Percentiles rank a stretch among this genome's conserved stretches.
Evolutionary conservation across 1,284 basidiomycete species (phyloP).

Genomic region (Neolentinus lepideus): DNA sequence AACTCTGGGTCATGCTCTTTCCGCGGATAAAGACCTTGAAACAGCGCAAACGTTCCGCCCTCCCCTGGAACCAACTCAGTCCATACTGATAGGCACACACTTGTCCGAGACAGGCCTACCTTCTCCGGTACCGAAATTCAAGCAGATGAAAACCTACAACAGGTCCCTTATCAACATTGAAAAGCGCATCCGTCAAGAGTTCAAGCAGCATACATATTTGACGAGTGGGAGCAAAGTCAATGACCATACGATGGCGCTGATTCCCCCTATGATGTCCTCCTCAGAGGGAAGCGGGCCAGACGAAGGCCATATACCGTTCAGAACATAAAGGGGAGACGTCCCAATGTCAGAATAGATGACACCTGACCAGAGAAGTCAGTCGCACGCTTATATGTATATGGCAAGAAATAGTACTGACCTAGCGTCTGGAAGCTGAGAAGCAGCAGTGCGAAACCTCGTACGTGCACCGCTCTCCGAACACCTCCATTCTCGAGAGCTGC

Average conservation of each 20-base stretch:
- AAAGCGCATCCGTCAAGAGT: neutral
- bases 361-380: conserved; percentile 24
- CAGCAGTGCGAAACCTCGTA: conserved; percentile 13
- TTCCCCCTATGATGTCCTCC: conserved; percentile 56
- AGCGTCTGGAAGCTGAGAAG: conserved; percentile 27
- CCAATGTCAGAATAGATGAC: conserved; percentile 66
- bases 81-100: neutral
- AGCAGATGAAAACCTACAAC: conserved; percentile 45
- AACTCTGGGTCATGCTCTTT: conserved; percentile 34
- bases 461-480: neutral
- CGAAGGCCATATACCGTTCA: conserved; percentile 58
- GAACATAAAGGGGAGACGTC: conserved; percentile 55
- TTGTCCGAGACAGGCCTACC: conserved; percentile 22
- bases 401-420: conserved; percentile 19
- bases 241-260: conserved; percentile 59
- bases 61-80: conserved; percentile 33
- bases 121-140: conserved; percentile 53
- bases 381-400: neutral
- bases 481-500: neutral
- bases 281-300: conserved; percentile 34
- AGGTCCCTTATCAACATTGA: neutral
- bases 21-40: conserved; percentile 51
- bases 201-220: conserved; percentile 53
- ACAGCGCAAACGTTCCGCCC: conserved; percentile 60
- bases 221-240: conserved; percentile 53